Evolutionary conservation across 2,329 filamentous ascomycete species (phyloP).

Genomic region (Arthrobotrys musiformis): DNA sequence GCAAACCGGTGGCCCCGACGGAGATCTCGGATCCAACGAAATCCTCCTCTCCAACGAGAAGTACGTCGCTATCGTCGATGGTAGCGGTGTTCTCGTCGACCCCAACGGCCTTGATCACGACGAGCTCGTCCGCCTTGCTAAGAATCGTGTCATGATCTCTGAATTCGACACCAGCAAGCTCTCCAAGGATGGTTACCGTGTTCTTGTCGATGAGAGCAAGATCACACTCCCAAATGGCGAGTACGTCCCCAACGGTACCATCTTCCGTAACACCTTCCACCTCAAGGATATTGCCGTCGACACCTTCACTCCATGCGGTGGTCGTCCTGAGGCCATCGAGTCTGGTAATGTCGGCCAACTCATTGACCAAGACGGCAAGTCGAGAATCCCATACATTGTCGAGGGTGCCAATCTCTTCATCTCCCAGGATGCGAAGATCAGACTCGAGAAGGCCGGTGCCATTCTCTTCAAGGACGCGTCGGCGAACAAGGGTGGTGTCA

Average conservation of each 20-base stretch:
- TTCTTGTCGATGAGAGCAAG: slow-evolving; percentile 90
- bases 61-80: slow-evolving; percentile 95
- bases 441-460: slow-evolving; percentile 92
- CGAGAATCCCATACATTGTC: slow-evolving; percentile 89
- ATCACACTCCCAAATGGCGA: slow-evolving; percentile 89
- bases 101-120: slow-evolving; percentile 85
- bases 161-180: slow-evolving; percentile 87
- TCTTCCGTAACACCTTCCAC: slow-evolving; percentile 98
- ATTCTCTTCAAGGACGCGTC: slow-evolving; percentile 97
- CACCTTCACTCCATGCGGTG: slow-evolving; percentile 93
- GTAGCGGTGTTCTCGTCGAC: slow-evolving; percentile 92
- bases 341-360: slow-evolving; percentile 85
- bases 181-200: slow-evolving; percentile 86
- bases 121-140: slow-evolving; percentile 85
- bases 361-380: slow-evolving; percentile 86
- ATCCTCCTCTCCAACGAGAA: slow-evolving; percentile 96
- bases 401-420: slow-evolving; percentile 99
- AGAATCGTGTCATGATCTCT: slow-evolving; percentile 86
- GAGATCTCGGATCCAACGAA: slow-evolving; percentile 96
- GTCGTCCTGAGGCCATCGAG: slow-evolving; percentile 95
- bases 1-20: slow-evolving; percentile 96
- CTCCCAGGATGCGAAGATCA: slow-evolving; percentile 95
- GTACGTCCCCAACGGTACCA: slow-evolving; percentile 85
- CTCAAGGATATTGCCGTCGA: slow-evolving; percentile 83
- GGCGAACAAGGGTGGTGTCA: slow-evolving; percentile 98